These are phyloP conservation scores for Trichoderma polysporum DNA, from an alignment of 2,329 filamentous ascomycete genomes.

Conservation along the genomic window DNA sequence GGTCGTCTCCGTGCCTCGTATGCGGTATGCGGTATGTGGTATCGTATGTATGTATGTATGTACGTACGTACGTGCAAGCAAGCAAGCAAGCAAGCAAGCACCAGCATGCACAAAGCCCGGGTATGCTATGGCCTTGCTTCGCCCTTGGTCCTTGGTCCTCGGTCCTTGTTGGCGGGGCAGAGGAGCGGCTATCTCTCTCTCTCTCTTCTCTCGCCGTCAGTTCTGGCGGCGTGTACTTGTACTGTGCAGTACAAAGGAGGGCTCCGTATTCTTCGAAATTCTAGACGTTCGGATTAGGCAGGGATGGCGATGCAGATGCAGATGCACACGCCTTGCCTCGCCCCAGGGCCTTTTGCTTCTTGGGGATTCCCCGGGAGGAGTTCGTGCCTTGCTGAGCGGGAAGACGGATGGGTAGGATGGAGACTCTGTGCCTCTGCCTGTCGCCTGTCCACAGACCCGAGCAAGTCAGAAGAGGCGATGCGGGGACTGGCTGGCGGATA, in stretches of 20 bases:
- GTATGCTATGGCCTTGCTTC: too few relatives aligned
- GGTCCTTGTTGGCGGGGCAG: neutral
- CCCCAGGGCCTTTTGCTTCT: constrained; percentile 8
- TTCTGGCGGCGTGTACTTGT: neutral
- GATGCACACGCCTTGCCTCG: neutral
- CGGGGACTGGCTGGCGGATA: neutral
- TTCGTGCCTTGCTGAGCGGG: constrained; percentile 1
- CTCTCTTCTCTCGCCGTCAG: neutral
- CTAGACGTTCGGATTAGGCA: constrained; percentile 5
- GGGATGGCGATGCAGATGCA: constrained; percentile 5
- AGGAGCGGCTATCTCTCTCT: neutral
- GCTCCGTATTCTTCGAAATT: neutral
- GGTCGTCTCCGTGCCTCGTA: neutral
- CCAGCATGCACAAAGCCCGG: neutral
- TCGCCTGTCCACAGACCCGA: neutral
- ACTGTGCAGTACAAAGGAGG: neutral
- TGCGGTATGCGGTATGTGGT: neutral
- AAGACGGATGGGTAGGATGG: neutral
- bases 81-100: neutral
- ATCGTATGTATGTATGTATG: neutral
- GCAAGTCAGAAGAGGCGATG: neutral
- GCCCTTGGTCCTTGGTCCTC: too few relatives aligned
- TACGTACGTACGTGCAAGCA: neutral
- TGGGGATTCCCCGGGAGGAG: neutral
- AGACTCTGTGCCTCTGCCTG: neutral